These are phyloP conservation scores for Auricularia auricula-judae DNA, from an alignment of 768 basidiomycete species.

Conservation along the genomic window DNA sequence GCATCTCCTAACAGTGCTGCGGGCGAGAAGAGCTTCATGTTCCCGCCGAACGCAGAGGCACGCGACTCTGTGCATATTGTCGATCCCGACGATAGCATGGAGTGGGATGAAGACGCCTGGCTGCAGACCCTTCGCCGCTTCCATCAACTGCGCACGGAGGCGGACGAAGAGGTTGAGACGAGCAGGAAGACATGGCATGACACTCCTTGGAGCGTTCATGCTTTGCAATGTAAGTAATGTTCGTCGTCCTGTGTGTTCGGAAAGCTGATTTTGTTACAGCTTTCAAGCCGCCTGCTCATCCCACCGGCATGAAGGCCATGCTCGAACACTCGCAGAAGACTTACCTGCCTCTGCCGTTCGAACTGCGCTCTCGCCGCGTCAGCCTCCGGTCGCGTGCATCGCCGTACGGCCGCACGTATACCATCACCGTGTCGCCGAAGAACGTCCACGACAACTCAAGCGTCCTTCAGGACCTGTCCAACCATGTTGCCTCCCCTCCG, in stretches of 20 bases:
- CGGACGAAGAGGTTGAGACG: constrained; percentile 50
- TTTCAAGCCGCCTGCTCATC: constrained; percentile 57
- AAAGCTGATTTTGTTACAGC: constrained; percentile 28
- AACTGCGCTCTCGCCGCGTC: constrained; percentile 48
- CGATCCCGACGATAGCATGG: constrained; percentile 2
- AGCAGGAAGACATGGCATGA: constrained; percentile 58
- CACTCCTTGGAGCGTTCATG: constrained; percentile 63
- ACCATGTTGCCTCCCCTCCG: constrained; percentile 8
- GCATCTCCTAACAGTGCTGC: constrained; percentile 10
- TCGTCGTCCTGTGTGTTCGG: background rate
- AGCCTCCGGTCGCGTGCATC: constrained; percentile 64
- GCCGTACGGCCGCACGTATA: constrained; percentile 52
- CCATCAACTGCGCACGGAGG: constrained; percentile 60
- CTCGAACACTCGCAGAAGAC: constrained; percentile 62
- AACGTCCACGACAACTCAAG: constrained; percentile 15
- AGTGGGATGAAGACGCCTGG: constrained; percentile 62
- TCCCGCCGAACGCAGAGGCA: constrained; percentile 5
- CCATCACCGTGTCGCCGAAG: constrained; percentile 31
- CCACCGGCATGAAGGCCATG: constrained; percentile 58
- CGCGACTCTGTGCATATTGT: background rate
- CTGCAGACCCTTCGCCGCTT: constrained; percentile 54
- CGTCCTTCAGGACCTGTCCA: constrained; percentile 11
- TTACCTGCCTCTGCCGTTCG: constrained; percentile 63
- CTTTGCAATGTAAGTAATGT: constrained; percentile 51
- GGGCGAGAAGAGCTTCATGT: constrained; percentile 3